phyloP scores from a whole-genome alignment of 306 rosid species.

The Glycine tomentella region DNA sequence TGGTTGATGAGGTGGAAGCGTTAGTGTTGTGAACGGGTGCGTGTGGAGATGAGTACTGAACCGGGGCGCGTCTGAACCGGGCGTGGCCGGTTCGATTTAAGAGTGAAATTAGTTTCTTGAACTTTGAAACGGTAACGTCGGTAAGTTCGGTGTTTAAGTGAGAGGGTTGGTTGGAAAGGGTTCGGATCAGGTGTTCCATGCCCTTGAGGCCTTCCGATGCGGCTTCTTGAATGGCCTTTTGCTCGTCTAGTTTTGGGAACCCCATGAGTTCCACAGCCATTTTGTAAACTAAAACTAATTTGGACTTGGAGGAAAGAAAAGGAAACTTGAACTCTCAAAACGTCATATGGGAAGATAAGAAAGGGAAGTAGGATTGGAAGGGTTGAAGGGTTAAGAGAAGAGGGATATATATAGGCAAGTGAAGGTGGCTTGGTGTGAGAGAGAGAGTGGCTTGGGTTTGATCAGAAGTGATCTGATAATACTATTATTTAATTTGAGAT shows the following conservation, averaged over 20 bases:
- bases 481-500: too few relatives aligned
- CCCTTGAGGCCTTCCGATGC: conserved; percentile 85
- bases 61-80: conserved; percentile 90
- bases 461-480: too few relatives aligned
- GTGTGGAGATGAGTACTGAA: neutral
- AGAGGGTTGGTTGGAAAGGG: conserved; percentile 64
- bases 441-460: too few relatives aligned
- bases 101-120: conserved; percentile 73
- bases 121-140: conserved; percentile 78
- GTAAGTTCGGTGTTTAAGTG: conserved; percentile 69
- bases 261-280: conserved; percentile 87
- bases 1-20: neutral
- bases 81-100: conserved; percentile 93
- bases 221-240: conserved; percentile 84
- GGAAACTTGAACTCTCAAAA: conserved; percentile 3
- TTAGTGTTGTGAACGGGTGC: neutral
- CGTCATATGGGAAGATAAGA: conserved; percentile 16
- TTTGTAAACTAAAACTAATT: neutral
- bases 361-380: neutral
- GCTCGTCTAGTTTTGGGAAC: conserved; percentile 75
- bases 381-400: conserved; percentile 19
- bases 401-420: neutral
- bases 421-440: too few relatives aligned
- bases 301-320: too few relatives aligned
- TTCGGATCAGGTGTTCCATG: conserved; percentile 79